phyloP scores from a whole-genome alignment of 75 land plant genomes.

The Sequoiadendron giganteum region DNA sequence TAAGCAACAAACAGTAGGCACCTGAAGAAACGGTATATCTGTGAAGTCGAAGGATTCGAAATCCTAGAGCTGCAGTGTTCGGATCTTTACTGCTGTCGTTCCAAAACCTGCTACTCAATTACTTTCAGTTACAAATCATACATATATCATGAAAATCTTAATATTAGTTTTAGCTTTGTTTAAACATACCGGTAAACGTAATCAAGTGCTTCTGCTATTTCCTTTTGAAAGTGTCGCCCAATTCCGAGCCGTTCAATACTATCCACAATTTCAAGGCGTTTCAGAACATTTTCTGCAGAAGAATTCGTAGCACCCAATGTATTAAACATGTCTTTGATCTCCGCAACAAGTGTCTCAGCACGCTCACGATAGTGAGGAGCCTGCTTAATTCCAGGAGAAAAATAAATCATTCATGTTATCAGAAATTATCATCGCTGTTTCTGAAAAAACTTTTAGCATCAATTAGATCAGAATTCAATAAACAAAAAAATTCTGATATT shows the following conservation, averaged over 20 bases:
- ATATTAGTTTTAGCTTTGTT: background rate
- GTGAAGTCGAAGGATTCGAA: no score
- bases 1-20: no score
- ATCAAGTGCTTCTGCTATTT: slow-evolving; percentile 17
- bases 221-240: slow-evolving; percentile 12
- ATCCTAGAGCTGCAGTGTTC: no score
- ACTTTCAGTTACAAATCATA: background rate
- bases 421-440: no score
- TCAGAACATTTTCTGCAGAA: slow-evolving; percentile 17
- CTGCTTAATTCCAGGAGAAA: background rate
- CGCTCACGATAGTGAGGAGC: background rate
- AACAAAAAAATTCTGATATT: no score
- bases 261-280: slow-evolving; percentile 52
- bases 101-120: background rate
- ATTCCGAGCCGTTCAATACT: slow-evolving; percentile 45
- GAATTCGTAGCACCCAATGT: background rate
- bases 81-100: background rate
- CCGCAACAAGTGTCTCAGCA: background rate
- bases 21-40: no score
- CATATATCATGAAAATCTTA: background rate
- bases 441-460: no score
- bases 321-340: background rate
- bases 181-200: slow-evolving; percentile 27
- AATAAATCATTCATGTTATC: no score
- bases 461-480: no score